Evolutionary conservation across 202 grass and related monocot genomes (phyloP).

Genomic region (Carex arenaria): DNA sequence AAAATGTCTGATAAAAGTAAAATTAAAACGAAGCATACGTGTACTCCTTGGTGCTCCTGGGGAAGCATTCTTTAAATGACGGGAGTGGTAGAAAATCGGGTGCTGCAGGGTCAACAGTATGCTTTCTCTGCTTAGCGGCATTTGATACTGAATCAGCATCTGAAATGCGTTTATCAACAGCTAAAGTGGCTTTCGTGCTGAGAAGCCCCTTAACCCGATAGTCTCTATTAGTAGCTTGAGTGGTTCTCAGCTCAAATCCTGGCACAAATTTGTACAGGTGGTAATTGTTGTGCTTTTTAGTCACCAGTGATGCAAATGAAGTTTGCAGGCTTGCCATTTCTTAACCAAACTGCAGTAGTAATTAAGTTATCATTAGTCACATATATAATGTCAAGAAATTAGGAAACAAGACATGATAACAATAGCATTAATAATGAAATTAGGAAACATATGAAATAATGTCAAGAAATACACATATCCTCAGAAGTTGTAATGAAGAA

Average conservation of each 20-base stretch:
- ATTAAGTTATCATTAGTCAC: neutral
- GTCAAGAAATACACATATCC: neutral
- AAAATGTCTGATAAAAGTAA: neutral
- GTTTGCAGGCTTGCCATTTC: constrained; percentile 74
- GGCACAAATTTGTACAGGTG: constrained; percentile 36
- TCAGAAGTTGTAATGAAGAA: neutral
- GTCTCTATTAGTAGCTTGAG: constrained; percentile 24
- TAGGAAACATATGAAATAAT: neutral
- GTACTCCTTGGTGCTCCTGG: constrained; percentile 82
- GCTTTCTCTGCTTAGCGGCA: constrained; percentile 41
- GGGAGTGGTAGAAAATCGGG: constrained; percentile 95
- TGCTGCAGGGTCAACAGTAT: constrained; percentile 60
- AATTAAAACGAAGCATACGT: constrained; percentile 37
- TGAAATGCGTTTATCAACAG: constrained; percentile 42
- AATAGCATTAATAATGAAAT: neutral
- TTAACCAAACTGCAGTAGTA: constrained; percentile 29
- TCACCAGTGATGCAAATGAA: constrained; percentile 43
- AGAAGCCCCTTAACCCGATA: constrained; percentile 33
- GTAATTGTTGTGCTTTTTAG: constrained; percentile 47
- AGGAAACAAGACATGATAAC: neutral
- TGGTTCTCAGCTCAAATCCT: constrained; percentile 31
- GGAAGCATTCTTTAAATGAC: constrained; percentile 91
- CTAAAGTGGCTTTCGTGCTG: constrained; percentile 44
- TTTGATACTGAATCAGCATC: constrained; percentile 37
- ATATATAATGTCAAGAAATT: neutral